Base-by-base conservation (phyloP, 2,329 filamentous ascomycete genomes). In the Aureobasidium sp. region DNA sequence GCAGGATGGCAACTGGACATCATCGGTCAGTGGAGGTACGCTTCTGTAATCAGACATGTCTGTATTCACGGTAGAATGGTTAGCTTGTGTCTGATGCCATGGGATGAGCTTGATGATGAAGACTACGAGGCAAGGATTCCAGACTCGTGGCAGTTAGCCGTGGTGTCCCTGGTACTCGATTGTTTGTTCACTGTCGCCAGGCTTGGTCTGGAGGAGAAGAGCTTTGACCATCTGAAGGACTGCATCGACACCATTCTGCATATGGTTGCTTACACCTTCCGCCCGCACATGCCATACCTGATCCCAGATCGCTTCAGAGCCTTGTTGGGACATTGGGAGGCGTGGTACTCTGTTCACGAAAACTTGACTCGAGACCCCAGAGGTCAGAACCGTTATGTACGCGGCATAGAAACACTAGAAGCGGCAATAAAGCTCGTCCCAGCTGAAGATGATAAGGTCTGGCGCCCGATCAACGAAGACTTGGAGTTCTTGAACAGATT, bases 91-190 rank as follows among this genome's bases (percentile, higher is more conserved):
- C 6, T 44, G 12, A 36, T 57, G 39, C 39, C 53, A 7, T 57
- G 10, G 5, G 27, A 44, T 5, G 29, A 57, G 5, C 39, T 57
- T 17, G 53, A 57, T 2, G 53, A 57, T 5, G 53, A 57, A 17
- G 53, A 57, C 9, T 57, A 57, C 27, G 6, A 46, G 17, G 27
- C 27, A 17, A 26, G 6, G 7, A 15, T 39, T 4, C 1, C 41
- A 27, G 55, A 29, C 24, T 59, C 55, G 9, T 59, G 55, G 55
- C 55, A 59, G 34, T 10, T 36, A n/a, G 55, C 29, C 20, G 27
- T 59, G 4, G 3, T 48, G 8, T 26, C 8, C 15, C 3, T 44
- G 41, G 55, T 39, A 15, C 20, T 59, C 20, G 44, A 59, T 20
- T 59, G 43, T 34, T 13, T 59, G 34, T 59, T 27, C 8, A 59